Evolutionary conservation across 177 flowering plant species (phyloP).

Genomic region (Vitis hybrid): DNA sequence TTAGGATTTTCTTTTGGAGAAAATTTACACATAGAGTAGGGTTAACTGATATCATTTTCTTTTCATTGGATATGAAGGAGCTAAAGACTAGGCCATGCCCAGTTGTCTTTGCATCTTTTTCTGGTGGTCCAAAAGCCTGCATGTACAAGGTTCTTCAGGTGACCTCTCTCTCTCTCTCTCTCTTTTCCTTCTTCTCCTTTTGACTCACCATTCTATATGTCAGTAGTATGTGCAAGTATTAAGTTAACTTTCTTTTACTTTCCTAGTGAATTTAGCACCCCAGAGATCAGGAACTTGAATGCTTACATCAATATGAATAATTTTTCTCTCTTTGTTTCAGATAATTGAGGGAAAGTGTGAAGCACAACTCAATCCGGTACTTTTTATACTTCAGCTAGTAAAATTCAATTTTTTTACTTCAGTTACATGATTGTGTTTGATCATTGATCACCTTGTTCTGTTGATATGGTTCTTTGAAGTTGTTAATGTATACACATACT

Average conservation of each 20-base stretch:
- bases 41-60: neutral
- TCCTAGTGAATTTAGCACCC: neutral
- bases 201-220: neutral
- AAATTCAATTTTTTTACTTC: neutral
- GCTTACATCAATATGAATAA: neutral
- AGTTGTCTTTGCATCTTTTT: conserved; percentile 85
- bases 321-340: conserved; percentile 41
- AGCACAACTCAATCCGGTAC: conserved; percentile 47
- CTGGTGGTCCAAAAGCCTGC: conserved; percentile 96
- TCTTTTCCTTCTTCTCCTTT: neutral
- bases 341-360: conserved; percentile 69
- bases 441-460: neutral
- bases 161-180: conserved; percentile 5
- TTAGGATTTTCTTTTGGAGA: neutral
- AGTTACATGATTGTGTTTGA: neutral
- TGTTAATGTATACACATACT: no score
- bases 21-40: neutral
- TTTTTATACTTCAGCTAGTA: neutral
- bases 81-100: conserved; percentile 73
- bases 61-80: conserved; percentile 46
- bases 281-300: neutral
- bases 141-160: conserved; percentile 97
- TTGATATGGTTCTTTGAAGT: no score
- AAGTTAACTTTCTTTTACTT: neutral
- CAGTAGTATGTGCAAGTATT: neutral